phyloP scores from a whole-genome alignment of 1,284 basidiomycete genomes.

The Austropuccinia psidii region DNA sequence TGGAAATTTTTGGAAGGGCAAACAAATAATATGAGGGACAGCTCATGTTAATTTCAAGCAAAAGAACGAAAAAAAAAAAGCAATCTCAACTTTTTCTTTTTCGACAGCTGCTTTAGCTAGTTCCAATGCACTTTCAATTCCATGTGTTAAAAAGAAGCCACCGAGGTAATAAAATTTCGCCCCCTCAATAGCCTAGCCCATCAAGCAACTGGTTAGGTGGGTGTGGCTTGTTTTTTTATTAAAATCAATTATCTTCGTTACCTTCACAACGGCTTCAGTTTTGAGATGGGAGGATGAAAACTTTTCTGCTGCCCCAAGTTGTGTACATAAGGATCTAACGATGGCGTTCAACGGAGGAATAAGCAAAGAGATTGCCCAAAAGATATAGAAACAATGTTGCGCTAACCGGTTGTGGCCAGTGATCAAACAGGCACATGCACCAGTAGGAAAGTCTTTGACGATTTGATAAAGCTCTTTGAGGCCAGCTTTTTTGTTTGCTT shows the following conservation, averaged over 20 bases:
- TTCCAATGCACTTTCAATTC: conserved; percentile 64
- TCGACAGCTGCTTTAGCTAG: conserved; percentile 73
- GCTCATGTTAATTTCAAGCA: not conserved
- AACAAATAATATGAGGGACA: conserved; percentile 18
- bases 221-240: too few species aligned
- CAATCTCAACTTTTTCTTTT: conserved; percentile 60
- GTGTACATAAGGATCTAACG: conserved; percentile 24
- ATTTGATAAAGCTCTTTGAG: conserved; percentile 84
- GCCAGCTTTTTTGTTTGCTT: conserved; percentile 90
- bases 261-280: conserved; percentile 1
- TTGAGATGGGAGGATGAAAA: conserved; percentile 32
- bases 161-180: conserved; percentile 91
- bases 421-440: conserved; percentile 92
- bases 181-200: conserved; percentile 64
- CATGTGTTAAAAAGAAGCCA: conserved; percentile 96
- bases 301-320: conserved; percentile 26
- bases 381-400: not conserved
- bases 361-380: not conserved
- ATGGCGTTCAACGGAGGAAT: not conserved
- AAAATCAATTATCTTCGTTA: not conserved
- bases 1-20: conserved; percentile 47
- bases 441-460: conserved; percentile 76
- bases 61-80: conserved; percentile 4
- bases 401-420: conserved; percentile 79
- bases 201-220: too few species aligned